phyloP scores from a whole-genome alignment of 169 alveolate species.

The Eimeria necatrix region DNA sequence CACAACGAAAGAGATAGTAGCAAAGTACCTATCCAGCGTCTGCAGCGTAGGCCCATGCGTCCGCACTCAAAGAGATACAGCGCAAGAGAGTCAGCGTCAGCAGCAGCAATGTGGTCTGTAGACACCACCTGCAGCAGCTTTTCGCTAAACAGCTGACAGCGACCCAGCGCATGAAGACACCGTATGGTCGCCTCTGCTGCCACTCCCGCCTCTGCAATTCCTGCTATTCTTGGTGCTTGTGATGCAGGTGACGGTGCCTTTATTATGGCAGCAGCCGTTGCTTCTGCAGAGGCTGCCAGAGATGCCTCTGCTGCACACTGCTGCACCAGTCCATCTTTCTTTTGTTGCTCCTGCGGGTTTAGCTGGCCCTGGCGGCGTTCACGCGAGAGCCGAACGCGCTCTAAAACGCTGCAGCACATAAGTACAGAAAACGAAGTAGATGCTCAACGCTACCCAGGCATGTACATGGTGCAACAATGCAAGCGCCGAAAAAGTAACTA shows the following conservation, averaged over 20 bases:
- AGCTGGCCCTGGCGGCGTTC: background rate
- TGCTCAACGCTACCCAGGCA: too few relatives aligned
- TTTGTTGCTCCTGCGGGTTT: background rate
- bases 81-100: conserved; percentile 21
- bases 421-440: background rate
- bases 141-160: conserved; percentile 45
- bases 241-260: background rate
- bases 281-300: background rate
- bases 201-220: background rate
- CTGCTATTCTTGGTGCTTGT: background rate
- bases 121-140: conserved; percentile 53
- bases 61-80: conserved; percentile 44
- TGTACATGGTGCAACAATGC: too few relatives aligned
- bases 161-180: conserved; percentile 54
- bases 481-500: too few relatives aligned
- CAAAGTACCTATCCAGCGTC: background rate
- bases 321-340: background rate
- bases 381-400: conserved; percentile 33
- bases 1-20: background rate
- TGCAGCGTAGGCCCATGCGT: conserved; percentile 65
- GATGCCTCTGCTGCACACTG: background rate
- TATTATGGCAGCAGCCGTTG: background rate
- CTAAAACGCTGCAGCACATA: conserved; percentile 3
- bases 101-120: background rate
- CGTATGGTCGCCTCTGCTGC: conserved; percentile 25